Evolutionary conservation across 768 basidiomycete species (phyloP), one percentile per base, ranked within the genome.

Genomic region (Termitomyces sp.): DNA sequence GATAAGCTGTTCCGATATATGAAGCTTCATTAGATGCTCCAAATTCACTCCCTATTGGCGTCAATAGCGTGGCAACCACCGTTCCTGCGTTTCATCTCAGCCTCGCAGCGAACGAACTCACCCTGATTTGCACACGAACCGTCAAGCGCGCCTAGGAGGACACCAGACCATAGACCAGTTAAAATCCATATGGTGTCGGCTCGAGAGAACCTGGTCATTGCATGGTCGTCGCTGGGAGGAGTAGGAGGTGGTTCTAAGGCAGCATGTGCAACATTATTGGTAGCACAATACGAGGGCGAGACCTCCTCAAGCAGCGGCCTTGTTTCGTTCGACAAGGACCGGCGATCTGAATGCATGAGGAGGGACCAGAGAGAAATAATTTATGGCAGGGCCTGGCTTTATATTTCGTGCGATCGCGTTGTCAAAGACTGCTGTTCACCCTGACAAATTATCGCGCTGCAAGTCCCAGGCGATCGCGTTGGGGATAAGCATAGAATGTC

Each of bases 1-100:
- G 76, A 75, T 95, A 95, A 13, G 91, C 82, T 13, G 93, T 93
- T 35, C 91, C 95, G 59, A 97, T 86, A 72, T 95, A 95, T 1
- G 90, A 90, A 14, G 91, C 82, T 63, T 89, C 84, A 67, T 88
- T 84, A 38, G 86, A 87, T 70, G 87, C 88, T 67, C 85, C 79
- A 74, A 93, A 95, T 68, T 89, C 82, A 68, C 89, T 92, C 55
- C 92, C 93, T 63, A 95, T 93, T 58, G 91, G 89, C 44, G 88
- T 83, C 59, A 92, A 75, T 52, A 95, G 80, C 2, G 93, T 95
- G 30, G 92, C 93, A 60, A 94, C 92, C 66, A 94, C 87, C 5
- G 91, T 93, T 64, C 89, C 90, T 88, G 63, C 61, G 58, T 57
- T 54, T 54, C 57, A 50, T 56, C 49, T 62, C 61, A 63, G 61